Evolutionary conservation across 2,329 filamentous ascomycete genomes (phyloP).

Genomic region (Penicillium sp.): DNA sequence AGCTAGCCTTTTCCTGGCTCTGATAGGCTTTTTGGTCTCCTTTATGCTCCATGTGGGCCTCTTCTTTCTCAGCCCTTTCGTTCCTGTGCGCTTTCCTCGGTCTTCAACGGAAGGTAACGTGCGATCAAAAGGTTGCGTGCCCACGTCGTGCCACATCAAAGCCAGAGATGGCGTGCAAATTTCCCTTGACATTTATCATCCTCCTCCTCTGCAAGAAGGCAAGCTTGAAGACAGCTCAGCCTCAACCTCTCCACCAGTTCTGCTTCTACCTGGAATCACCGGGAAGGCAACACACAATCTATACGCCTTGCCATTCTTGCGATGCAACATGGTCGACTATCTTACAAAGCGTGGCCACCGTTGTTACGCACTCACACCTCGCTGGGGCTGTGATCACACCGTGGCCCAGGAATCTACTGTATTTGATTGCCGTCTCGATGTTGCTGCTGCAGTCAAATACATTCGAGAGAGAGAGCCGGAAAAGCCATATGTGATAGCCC

Average conservation of each 20-base stretch:
- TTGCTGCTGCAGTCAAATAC: conserved; percentile 13
- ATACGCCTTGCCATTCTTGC: neutral
- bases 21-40: neutral
- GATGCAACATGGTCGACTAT: conserved; percentile 2
- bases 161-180: neutral
- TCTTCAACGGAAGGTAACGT: neutral
- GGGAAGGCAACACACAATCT: neutral
- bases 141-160: neutral
- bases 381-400: neutral
- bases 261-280: neutral
- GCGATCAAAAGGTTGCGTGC: neutral
- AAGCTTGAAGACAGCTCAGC: neutral
- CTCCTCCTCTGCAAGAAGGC: neutral
- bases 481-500: conserved; percentile 17
- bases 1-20: neutral
- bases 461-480: conserved; percentile 7
- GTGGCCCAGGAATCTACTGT: conserved; percentile 1
- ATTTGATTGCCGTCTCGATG: conserved; percentile 9
- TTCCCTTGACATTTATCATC: neutral
- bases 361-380: conserved; percentile 7
- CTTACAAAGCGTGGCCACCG: conserved; percentile 4
- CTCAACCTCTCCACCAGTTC: neutral
- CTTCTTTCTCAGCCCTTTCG: neutral
- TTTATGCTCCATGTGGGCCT: neutral
- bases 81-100: neutral